Evolutionary conservation across 106 monocot genomes (phyloP).

Genomic region (Cymbidium sinense): DNA sequence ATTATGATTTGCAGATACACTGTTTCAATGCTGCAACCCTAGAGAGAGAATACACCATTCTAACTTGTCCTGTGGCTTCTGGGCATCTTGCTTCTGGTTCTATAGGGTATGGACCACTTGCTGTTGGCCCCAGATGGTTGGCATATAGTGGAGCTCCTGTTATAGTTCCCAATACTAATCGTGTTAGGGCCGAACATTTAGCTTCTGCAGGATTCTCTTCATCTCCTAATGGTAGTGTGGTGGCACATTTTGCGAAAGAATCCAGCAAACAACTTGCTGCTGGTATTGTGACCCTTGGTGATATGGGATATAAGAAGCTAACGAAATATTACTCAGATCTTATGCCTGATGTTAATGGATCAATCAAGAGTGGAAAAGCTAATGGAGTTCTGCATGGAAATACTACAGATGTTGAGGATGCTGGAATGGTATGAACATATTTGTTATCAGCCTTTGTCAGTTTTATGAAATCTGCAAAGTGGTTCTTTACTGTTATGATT

Average conservation of each 20-base stretch:
- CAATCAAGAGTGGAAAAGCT: constrained; percentile 28
- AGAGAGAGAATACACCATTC: constrained; percentile 83
- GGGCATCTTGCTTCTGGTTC: constrained; percentile 37
- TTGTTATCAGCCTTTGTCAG: not conserved
- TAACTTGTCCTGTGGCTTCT: constrained; percentile 55
- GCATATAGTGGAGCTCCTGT: constrained; percentile 82
- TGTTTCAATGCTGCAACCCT: constrained; percentile 86
- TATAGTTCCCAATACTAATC: constrained; percentile 39
- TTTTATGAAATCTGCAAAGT: not conserved
- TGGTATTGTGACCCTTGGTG: constrained; percentile 82
- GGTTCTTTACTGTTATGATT: not conserved
- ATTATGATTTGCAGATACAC: constrained; percentile 66
- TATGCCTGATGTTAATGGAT: constrained; percentile 44
- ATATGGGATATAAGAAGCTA: constrained; percentile 85
- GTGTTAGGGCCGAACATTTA: constrained; percentile 63
- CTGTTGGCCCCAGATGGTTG: constrained; percentile 86
- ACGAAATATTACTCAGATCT: constrained; percentile 73
- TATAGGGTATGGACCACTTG: constrained; percentile 85
- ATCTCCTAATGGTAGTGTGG: constrained; percentile 56
- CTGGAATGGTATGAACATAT: constrained; percentile 58
- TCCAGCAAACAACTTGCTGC: constrained; percentile 89
- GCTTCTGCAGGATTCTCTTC: constrained; percentile 15
- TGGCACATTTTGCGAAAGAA: constrained; percentile 87
- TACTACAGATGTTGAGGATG: constrained; percentile 42
- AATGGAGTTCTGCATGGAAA: constrained; percentile 28